These are phyloP conservation scores for Kuraishia capsulata DNA, from an alignment of 805 yeast species.

Conservation along the genomic window DNA sequence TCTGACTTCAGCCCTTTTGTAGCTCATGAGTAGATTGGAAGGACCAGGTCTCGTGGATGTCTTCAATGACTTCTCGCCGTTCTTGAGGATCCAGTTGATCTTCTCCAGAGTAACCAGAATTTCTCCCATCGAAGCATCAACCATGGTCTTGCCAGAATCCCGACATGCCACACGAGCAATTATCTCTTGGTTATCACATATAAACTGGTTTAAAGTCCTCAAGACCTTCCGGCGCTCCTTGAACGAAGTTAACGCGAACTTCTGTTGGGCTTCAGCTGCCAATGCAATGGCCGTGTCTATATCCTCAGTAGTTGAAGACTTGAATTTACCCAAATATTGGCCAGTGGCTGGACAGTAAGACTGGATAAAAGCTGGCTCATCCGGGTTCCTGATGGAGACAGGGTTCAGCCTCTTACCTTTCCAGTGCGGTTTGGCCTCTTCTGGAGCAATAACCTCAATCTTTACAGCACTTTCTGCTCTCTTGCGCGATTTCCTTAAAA, in stretches of 20 bases:
- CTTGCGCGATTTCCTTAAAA: conserved; percentile 7
- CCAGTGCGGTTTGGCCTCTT: conserved; percentile 83
- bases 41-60: conserved; percentile 83
- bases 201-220: conserved; percentile 59
- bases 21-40: conserved; percentile 72
- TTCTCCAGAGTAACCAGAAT: conserved; percentile 93
- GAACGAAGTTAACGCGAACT: conserved; percentile 45
- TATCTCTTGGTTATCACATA: conserved; percentile 74
- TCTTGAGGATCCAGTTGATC: conserved; percentile 76
- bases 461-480: conserved; percentile 25
- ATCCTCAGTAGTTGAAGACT: conserved; percentile 55
- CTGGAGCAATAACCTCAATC: conserved; percentile 53
- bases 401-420: conserved; percentile 75
- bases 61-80: conserved; percentile 68
- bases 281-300: conserved; percentile 55
- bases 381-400: conserved; percentile 44
- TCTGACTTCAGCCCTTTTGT: conserved; percentile 88
- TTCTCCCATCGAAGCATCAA: conserved; percentile 96
- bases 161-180: conserved; percentile 91
- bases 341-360: conserved; percentile 96
- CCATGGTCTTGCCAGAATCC: conserved; percentile 92
- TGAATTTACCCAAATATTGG: conserved; percentile 68
- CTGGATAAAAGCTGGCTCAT: conserved; percentile 63
- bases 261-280: conserved; percentile 45
- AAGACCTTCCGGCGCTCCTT: conserved; percentile 63